Base-by-base conservation (phyloP, 2,329 filamentous ascomycete genomes). In the Xylariales sp. region DNA sequence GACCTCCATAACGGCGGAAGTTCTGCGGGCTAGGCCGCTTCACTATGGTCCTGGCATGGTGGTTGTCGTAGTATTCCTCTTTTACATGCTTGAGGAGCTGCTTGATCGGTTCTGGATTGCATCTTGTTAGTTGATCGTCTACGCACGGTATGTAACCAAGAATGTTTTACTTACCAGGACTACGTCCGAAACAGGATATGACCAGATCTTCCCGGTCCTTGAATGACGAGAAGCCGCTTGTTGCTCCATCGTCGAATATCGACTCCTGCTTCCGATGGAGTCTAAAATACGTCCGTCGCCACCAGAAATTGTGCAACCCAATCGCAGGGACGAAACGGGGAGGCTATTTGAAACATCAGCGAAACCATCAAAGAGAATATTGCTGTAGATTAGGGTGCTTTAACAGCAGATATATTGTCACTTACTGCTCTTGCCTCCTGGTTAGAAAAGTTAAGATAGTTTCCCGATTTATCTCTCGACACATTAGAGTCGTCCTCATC, bases 371-470 rank as follows among this genome's bases (percentile, higher is more conserved):
- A 29, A 17, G 33, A 19, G 34, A 23, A 45, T 33, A 44, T 39
- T 6, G 5, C 6, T 37, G 24, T 10, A 14, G n/a, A 36, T 30
- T 4, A 12, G 5, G 36, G 7, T 16, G 17, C 14, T 10, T 14
- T 10, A 25, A 13, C 18, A 18, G 19, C 6, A 29, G 32, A 14
- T 20, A n/a, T n/a, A 11, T 12, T 17, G 16, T 11, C 5, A 55
- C 65, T 53, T 44, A 69, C 67, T 24, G 66, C 62, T 53, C 68
- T 69, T 10, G 72, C 70, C 43, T 75, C 71, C 43, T 78, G 72
- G 43, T 72, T 75, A 4, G 75, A 74, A 55, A 80, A 80, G 53
- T 81, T 81, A 34, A 78, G 68, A 47, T 73, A 77, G n/a, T 58
- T 60, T 3, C 59, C 55, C 1, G 52, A 49, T 24, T 41, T 29